Conservation (phyloP, 1,284 basidiomycete species). For the Flammula alnicola region DNA sequence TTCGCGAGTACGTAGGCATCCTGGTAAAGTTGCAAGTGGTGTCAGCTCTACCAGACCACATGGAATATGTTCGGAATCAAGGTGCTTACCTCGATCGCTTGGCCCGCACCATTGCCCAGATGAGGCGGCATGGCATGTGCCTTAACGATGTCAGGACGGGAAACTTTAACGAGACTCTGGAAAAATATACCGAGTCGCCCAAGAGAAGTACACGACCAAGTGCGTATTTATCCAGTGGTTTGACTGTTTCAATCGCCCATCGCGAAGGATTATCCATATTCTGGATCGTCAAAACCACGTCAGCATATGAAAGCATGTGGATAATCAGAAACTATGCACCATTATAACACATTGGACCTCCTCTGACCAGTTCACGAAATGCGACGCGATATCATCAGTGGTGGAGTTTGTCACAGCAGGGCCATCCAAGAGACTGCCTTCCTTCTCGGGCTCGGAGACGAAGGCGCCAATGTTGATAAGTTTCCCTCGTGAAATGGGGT, state of each 20-base stretch:
- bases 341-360: slow-evolving; percentile 35
- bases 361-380: slow-evolving; percentile 38
- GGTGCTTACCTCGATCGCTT: slow-evolving; percentile 36
- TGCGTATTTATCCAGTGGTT: slow-evolving; percentile 40
- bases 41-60: not conserved
- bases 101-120: slow-evolving; percentile 39
- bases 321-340: slow-evolving; percentile 22
- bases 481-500: slow-evolving; percentile 16
- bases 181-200: slow-evolving; percentile 44
- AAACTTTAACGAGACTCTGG: not conserved
- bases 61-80: not conserved
- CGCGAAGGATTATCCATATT: slow-evolving; percentile 41
- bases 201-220: slow-evolving; percentile 41
- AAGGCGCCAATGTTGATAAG: slow-evolving; percentile 14
- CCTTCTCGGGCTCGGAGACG: slow-evolving; percentile 8
- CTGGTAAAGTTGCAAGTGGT: too few relatives aligned
- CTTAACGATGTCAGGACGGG: slow-evolving; percentile 16
- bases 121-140: slow-evolving; percentile 42
- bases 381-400: slow-evolving; percentile 35
- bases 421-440: slow-evolving; percentile 8
- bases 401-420: slow-evolving; percentile 37
- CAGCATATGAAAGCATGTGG: not conserved
- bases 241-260: slow-evolving; percentile 48
- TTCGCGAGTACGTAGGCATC: slow-evolving; percentile 22
- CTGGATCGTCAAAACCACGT: slow-evolving; percentile 17